These are phyloP conservation scores for Phaffomyces thermotolerans DNA, from an alignment of 805 yeast species.

Conservation along the genomic window DNA sequence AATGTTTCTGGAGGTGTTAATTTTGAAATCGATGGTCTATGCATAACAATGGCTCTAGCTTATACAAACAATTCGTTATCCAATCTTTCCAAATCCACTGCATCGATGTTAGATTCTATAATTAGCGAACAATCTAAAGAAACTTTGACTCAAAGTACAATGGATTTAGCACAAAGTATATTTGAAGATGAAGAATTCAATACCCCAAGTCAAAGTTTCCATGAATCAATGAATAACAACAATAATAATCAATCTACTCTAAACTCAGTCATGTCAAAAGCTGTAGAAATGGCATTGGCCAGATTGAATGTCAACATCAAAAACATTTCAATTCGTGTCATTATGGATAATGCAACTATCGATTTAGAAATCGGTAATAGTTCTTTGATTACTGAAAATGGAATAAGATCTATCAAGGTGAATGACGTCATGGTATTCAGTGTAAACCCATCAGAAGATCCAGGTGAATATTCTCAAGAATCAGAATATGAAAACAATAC, in stretches of 20 bases:
- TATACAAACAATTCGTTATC: conserved; percentile 6
- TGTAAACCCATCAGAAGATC: conserved; percentile 32
- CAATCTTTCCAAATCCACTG: not conserved
- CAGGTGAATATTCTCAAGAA: conserved; percentile 12
- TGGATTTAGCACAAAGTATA: conserved; percentile 56
- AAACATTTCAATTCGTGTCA: conserved; percentile 40
- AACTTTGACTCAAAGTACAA: conserved; percentile 64
- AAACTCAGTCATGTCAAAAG: conserved; percentile 52
- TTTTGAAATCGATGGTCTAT: conserved; percentile 50
- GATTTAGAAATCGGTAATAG: conserved; percentile 28
- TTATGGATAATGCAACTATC: conserved; percentile 37
- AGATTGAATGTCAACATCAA: conserved; percentile 45
- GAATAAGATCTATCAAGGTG: conserved; percentile 35
- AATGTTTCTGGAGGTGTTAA: conserved; percentile 67
- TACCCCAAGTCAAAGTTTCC: conserved; percentile 12
- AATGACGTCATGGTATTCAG: conserved; percentile 34
- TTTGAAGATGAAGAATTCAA: conserved; percentile 23
- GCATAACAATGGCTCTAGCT: conserved; percentile 36
- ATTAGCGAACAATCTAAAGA: conserved; percentile 30
- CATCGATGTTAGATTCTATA: conserved; percentile 11
- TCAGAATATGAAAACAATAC: not conserved
- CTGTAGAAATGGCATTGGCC: conserved; percentile 61
- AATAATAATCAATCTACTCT: conserved; percentile 30
- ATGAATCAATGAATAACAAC: conserved; percentile 10
- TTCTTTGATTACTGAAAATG: conserved; percentile 35